Conservation (phyloP, 2,329 filamentous ascomycete species). For the Stagonosporopsis cucurbitacearum region DNA sequence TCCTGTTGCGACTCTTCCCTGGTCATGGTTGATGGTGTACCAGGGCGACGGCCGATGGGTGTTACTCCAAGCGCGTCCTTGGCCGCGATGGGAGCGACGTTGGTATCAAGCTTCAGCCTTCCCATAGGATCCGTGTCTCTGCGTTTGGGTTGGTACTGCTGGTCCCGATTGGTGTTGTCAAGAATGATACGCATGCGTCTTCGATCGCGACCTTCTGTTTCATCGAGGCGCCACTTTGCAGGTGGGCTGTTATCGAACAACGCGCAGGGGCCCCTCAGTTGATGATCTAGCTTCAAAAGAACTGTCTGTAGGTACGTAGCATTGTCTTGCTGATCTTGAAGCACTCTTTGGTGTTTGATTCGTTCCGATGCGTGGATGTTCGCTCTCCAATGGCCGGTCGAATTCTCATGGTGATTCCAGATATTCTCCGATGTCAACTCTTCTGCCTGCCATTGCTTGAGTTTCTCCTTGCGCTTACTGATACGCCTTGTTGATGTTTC, state of each 20-base stretch:
- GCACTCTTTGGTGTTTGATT: conserved; percentile 83
- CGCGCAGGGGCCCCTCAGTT: conserved; percentile 79
- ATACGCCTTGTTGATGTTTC: conserved; percentile 75
- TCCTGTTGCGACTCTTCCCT: conserved; percentile 30
- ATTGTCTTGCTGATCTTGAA: conserved; percentile 95
- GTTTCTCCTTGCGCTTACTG: conserved; percentile 77
- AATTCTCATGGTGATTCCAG: conserved; percentile 81
- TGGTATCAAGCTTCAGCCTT: conserved; percentile 56
- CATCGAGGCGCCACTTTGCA: conserved; percentile 88
- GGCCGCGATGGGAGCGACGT: conserved; percentile 41
- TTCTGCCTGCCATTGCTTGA: conserved; percentile 80
- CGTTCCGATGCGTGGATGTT: conserved; percentile 94
- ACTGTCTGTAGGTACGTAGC: conserved; percentile 76
- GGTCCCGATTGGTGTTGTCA: conserved; percentile 69
- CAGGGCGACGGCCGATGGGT: conserved; percentile 30
- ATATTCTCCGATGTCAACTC: conserved; percentile 72
- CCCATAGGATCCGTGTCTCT: conserved; percentile 65
- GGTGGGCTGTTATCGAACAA: conserved; percentile 72
- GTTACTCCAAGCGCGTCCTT: conserved; percentile 41
- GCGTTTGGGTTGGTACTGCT: conserved; percentile 84
- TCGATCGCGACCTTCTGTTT: conserved; percentile 92
- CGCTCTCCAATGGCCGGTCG: conserved; percentile 89
- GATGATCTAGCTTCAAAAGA: conserved; percentile 79
- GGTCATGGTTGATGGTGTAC: conserved; percentile 30
- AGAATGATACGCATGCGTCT: conserved; percentile 90